These are phyloP conservation scores for Melampsora larici-populina DNA, from an alignment of 1,284 basidiomycete species.

Conservation along the genomic window DNA sequence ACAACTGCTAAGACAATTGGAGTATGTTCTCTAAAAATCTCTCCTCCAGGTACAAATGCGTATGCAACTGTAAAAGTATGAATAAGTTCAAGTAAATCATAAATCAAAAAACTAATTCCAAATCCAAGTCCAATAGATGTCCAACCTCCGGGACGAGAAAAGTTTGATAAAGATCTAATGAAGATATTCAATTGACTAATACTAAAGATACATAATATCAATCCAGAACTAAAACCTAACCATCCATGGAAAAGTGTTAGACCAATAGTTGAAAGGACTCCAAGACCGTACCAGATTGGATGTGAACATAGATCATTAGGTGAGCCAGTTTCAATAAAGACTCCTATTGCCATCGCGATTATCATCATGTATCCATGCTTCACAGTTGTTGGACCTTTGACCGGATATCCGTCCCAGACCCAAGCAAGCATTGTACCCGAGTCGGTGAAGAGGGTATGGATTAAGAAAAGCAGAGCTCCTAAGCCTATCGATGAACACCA, in stretches of 20 bases:
- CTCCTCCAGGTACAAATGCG: constrained; percentile 84
- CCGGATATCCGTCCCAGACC: constrained; percentile 85
- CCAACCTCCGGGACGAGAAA: constrained; percentile 50
- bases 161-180: constrained; percentile 53
- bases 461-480: constrained; percentile 69
- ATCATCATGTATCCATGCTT: constrained; percentile 70
- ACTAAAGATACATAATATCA: constrained; percentile 67
- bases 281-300: constrained; percentile 60
- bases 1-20: constrained; percentile 59
- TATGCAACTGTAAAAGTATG: constrained; percentile 84
- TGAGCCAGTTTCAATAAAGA: constrained; percentile 49
- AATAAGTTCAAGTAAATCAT: constrained; percentile 66
- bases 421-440: constrained; percentile 79
- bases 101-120: constrained; percentile 64
- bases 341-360: constrained; percentile 63
- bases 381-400: constrained; percentile 70
- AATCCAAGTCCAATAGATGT: constrained; percentile 56
- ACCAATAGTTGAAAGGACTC: constrained; percentile 58
- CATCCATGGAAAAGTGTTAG: constrained; percentile 68
- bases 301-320: constrained; percentile 46
- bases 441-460: constrained; percentile 76
- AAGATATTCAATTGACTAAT: constrained; percentile 65
- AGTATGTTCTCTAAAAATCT: constrained; percentile 74
- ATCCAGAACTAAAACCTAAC: constrained; percentile 69
- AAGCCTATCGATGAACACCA: constrained; percentile 59